Conservation (phyloP, 805 yeast genomes). For the Brettanomyces sp. region DNA sequence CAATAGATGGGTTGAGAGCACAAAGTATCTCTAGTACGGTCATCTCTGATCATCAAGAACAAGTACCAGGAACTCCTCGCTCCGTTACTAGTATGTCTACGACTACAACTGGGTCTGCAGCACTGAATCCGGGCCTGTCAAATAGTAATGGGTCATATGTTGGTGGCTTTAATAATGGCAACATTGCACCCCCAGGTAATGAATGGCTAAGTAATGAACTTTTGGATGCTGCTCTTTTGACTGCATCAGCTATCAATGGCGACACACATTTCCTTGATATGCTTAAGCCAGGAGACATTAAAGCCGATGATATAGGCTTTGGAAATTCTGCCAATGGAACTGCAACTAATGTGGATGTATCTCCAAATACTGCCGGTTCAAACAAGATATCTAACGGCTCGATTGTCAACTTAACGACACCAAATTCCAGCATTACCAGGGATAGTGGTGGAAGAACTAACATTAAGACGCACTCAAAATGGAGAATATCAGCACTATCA, state of each 20-base stretch:
- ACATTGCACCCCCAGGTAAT: slow-evolving; percentile 31
- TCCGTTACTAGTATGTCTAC: neutral
- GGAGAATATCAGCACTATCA: too few species aligned
- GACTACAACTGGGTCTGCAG: neutral
- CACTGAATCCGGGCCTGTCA: neutral
- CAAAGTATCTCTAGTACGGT: neutral
- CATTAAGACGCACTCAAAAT: too few species aligned
- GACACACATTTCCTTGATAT: slow-evolving; percentile 51
- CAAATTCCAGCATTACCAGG: neutral
- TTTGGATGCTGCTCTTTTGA: slow-evolving; percentile 60
- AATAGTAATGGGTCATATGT: neutral
- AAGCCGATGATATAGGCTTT: slow-evolving; percentile 3
- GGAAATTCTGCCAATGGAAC: too few species aligned
- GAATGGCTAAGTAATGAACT: slow-evolving; percentile 68
- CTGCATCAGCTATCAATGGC: slow-evolving; percentile 63
- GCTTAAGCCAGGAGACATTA: slow-evolving; percentile 25
- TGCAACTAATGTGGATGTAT: too few species aligned
- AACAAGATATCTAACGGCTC: too few species aligned
- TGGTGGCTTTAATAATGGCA: neutral
- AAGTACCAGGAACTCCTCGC: neutral
- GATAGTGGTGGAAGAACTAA: neutral
- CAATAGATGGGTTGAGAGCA: neutral
- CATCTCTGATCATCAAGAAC: neutral
- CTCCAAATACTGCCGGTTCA: too few species aligned
- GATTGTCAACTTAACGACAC: neutral